These are phyloP conservation scores for Larix kaempferi DNA, from an alignment of 75 land plant species.

Conservation along the genomic window DNA sequence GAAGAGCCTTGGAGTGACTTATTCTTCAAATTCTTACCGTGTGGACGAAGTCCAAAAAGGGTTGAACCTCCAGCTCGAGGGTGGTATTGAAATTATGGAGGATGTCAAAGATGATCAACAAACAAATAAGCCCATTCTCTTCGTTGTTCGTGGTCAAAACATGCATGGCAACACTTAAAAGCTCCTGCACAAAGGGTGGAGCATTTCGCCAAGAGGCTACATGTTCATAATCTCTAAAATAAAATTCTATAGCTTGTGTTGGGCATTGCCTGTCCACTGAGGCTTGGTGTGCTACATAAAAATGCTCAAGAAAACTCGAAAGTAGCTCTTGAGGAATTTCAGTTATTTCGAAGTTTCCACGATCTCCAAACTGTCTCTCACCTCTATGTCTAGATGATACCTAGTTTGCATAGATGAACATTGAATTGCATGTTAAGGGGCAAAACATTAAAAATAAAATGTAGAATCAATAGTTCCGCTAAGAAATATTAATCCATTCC, in stretches of 20 bases:
- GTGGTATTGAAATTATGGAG: slow-evolving; percentile 87
- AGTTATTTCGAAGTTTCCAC: slow-evolving; percentile 94
- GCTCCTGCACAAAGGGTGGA: slow-evolving; percentile 91
- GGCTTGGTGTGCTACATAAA: slow-evolving; percentile 77
- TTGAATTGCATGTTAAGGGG: slow-evolving; percentile 10
- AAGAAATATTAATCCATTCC: no score
- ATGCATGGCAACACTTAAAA: slow-evolving; percentile 84
- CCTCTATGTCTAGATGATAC: slow-evolving; percentile 86
- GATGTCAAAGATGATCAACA: no score
- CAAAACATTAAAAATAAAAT: not conserved
- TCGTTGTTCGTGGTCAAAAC: no score
- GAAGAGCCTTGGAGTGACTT: no score
- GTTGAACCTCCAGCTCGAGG: slow-evolving; percentile 77
- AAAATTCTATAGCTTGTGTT: slow-evolving; percentile 90
- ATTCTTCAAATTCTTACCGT: no score
- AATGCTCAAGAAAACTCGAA: slow-evolving; percentile 73
- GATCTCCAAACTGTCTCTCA: slow-evolving; percentile 92
- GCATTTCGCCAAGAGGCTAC: slow-evolving; percentile 89
- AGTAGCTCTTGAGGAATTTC: slow-evolving; percentile 91
- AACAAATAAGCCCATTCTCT: no score
- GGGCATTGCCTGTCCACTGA: slow-evolving; percentile 62
- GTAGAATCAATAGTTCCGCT: not conserved
- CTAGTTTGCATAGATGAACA: slow-evolving; percentile 69
- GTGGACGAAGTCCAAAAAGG: slow-evolving; percentile 88
- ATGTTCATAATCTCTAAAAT: slow-evolving; percentile 92